Base-by-base conservation (phyloP, 2,329 filamentous ascomycete genomes). In the Colletotrichum horii region DNA sequence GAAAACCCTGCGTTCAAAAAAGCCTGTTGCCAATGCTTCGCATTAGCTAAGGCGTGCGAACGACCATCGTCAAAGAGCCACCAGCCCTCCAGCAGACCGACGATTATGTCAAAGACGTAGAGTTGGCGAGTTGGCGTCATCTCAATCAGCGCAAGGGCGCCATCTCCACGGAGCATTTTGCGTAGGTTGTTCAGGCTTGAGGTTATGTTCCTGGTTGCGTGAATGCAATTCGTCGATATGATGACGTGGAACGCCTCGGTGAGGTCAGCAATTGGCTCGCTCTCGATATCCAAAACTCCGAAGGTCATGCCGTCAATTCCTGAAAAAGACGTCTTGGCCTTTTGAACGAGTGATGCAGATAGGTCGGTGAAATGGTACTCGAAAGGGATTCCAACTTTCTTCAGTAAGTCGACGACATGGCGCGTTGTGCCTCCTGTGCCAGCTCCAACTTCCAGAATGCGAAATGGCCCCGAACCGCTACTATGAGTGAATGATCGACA, bases 351-450 rank as follows among this genome's bases (percentile, higher is more conserved):
- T 0, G 81, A 80, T 0, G 79, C 58, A 0, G 87, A 85, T 5
- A 89, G 65, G 56, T 88, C 87, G 2, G 86, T 88, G 72, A 88
- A 85, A 1, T 84, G 86, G 71, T 88, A 88, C 8, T 80, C 71
- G n/a, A 87, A 76, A 0, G 76, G 73, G 4, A 84, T 70, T 11
- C 77, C 78, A 0, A 71, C 64, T 0, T 26, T 26, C 1, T 68
- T 73, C 4, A 88, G 78, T 1, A 71, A 55, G 0, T 80, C 73
- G 0, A 85, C 70, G 2, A 88, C 28, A 2, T 79, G 70, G 14
- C 75, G 77, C 0, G 87, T 85, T 1, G 87, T 88, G 0, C 84
- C 85, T 4, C 87, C 87, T 1, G 85, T 87, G 14, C 86, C 87
- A 1, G 82, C 86, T 0, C 87, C 87, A 9, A 88, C 75, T 77